Conservation (phyloP, 179 eudicot species). For the Beta corolliflora region DNA sequence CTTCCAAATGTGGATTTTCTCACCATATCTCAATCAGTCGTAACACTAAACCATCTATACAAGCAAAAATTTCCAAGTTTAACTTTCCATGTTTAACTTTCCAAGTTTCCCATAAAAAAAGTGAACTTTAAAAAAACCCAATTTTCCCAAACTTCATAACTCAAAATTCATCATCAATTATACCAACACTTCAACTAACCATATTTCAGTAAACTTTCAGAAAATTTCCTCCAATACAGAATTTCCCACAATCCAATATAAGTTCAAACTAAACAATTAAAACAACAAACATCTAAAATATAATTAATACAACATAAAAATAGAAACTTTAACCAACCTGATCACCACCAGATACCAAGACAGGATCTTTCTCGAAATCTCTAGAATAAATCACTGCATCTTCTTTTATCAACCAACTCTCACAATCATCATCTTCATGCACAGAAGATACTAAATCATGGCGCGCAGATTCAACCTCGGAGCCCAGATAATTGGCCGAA, state of each 20-base stretch:
- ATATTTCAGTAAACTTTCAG: no score
- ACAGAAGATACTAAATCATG: constrained; percentile 21
- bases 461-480: constrained; percentile 14
- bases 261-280: background rate
- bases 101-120: no score
- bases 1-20: background rate
- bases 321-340: constrained; percentile 43
- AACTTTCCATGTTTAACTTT: no score
- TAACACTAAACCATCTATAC: no score
- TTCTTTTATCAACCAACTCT: constrained; percentile 72
- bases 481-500: background rate
- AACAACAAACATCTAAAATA: background rate
- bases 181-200: no score
- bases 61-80: no score
- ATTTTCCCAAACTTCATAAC: no score
- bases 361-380: constrained; percentile 70
- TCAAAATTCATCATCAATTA: no score
- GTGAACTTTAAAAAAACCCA: no score
- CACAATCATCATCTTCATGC: constrained; percentile 41
- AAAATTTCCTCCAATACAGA: background rate
- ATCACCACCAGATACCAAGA: constrained; percentile 52
- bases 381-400: constrained; percentile 65
- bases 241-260: background rate
- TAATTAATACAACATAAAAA: background rate
- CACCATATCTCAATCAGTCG: background rate